Evolutionary conservation across 169 alveolate genomes (phyloP).

Genomic region (Cardiosporidium cionae): DNA sequence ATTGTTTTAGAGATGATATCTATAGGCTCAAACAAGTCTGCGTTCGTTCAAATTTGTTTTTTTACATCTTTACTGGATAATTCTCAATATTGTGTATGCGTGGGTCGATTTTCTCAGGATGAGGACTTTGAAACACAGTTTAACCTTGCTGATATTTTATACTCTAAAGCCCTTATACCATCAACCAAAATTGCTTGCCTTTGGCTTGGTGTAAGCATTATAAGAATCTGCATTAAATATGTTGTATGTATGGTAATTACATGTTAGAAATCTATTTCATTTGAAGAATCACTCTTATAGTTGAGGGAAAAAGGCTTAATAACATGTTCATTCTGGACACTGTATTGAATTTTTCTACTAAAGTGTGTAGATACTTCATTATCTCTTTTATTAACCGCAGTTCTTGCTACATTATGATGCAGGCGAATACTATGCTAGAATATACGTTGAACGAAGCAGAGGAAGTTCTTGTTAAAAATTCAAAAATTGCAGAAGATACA

Average conservation of each 20-base stretch:
- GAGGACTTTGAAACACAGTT: neutral
- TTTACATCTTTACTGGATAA: neutral
- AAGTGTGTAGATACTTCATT: no score
- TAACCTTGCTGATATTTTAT: conserved; percentile 8
- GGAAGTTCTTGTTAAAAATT: conserved; percentile 57
- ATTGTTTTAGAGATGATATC: neutral
- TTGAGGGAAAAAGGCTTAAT: no score
- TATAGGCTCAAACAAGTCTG: no score
- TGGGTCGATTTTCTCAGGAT: neutral
- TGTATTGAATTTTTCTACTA: no score
- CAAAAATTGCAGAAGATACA: conserved; percentile 44
- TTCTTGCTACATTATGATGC: no score
- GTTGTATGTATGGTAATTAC: no score
- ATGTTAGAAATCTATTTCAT: no score
- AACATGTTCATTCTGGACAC: no score
- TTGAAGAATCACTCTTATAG: no score
- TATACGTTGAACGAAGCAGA: conserved; percentile 72
- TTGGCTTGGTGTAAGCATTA: conserved; percentile 23
- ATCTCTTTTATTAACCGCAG: no score
- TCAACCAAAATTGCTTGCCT: conserved; percentile 12
- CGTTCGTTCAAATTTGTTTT: neutral
- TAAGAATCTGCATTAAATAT: no score
- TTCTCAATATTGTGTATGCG: no score
- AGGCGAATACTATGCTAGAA: conserved; percentile 79
- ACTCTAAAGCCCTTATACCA: conserved; percentile 14